These are phyloP conservation scores for Barbarea vulgaris DNA, from an alignment of 345 rosid genomes.

Conservation along the genomic window DNA sequence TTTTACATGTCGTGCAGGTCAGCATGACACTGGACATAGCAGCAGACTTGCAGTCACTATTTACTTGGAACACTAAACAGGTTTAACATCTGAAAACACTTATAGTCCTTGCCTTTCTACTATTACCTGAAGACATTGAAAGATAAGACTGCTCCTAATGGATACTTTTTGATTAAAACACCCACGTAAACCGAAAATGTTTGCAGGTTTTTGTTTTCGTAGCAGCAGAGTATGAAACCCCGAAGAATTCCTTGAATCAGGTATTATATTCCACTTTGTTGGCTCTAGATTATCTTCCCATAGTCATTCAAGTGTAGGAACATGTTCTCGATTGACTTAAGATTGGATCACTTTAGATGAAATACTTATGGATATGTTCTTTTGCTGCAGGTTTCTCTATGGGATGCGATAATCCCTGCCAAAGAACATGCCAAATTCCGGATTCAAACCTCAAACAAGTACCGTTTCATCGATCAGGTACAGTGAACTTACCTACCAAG, in stretches of 20 bases:
- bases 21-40: conserved; percentile 85
- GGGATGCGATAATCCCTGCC: conserved; percentile 90
- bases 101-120: background rate
- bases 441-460: conserved; percentile 77
- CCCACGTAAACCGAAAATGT: background rate
- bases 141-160: background rate
- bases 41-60: conserved; percentile 82
- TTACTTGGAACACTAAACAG: conserved; percentile 99
- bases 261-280: conserved; percentile 38
- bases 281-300: background rate
- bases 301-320: background rate
- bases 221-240: conserved; percentile 88
- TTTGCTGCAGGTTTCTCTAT: conserved; percentile 71
- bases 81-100: conserved; percentile 41
- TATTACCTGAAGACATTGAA: conserved; percentile 2
- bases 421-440: conserved; percentile 84
- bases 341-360: background rate
- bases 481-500: background rate
- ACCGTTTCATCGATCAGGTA: conserved; percentile 96
- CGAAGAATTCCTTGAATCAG: conserved; percentile 85
- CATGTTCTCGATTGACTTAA: background rate
- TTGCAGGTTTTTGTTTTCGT: conserved; percentile 81
- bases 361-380: background rate
- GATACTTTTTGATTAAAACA: background rate
- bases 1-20: conserved; percentile 58